Evolutionary conservation across 1,284 basidiomycete genomes (phyloP), one percentile per base, ranked within the genome.

Genomic region (Boletus sp.): DNA sequence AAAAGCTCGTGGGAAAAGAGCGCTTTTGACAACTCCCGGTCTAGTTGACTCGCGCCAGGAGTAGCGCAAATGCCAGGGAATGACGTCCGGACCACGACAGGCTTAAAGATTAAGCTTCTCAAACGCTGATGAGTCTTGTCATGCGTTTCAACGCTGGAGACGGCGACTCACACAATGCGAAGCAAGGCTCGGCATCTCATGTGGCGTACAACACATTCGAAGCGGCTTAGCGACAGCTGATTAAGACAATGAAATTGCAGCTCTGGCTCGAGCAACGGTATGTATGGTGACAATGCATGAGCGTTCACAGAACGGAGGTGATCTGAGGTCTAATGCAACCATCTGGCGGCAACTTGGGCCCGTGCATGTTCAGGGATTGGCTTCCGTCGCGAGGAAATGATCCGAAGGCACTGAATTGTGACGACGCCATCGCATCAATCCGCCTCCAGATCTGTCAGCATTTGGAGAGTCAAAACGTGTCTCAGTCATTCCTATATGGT

Each of bases 301-400:
- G 47, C 23, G 16, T 44, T 44, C 37, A 51, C n/a, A 17, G 48
- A 33, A 27, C 63, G 63, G 63, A 64, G 52, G 64, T 64, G 54
- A 64, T 17, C 25, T 21, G 46, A 19, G 10, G 9, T 48, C 4
- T 28, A 28, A n/a, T 27, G 44, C 9, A 43, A 19, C 9, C 13
- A 35, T 23, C 35, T 21, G 33, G 53, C 50, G 64, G 63, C 43
- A 23, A 63, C 62, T 52, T 52, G 37, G 21, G 19, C 31, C 62
- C 55, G 55, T 25, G 46, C 60, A 59, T 25, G 19, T 30, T 48
- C 44, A 52, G 47, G 27, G 8, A 47, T 55, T 31, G 38, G 23
- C 28, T n/a, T 49, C 49, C 27, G 51, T 47, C 30, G 16, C 40
- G 50, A 51, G 28, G 51, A 59, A 43, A 11, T 33, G 28, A 25